Conservation (phyloP, 805 yeast genomes). For the Saccharomyces paradoxus region DNA sequence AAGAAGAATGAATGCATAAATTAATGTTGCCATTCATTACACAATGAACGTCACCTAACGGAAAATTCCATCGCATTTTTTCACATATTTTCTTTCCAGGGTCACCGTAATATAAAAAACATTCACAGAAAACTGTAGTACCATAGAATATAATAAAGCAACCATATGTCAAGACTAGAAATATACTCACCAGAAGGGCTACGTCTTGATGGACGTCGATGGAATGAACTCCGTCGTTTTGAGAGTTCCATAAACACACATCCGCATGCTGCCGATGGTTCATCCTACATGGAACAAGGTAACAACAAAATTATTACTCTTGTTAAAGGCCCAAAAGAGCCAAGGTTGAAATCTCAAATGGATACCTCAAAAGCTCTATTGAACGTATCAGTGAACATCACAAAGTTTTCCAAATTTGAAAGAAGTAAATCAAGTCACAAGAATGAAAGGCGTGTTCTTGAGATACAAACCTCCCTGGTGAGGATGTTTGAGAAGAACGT, state of each 20-base stretch:
- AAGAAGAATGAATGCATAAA: not conserved
- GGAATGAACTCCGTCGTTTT: conserved; percentile 85
- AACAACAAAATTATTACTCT: conserved; percentile 79
- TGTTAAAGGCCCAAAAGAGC: conserved; percentile 88
- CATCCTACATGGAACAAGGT: conserved; percentile 87
- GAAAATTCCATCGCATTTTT: not conserved
- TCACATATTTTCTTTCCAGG: not conserved
- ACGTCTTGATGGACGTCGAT: conserved; percentile 86
- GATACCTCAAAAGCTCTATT: conserved; percentile 48
- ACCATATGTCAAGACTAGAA: conserved; percentile 58
- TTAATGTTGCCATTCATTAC: not conserved
- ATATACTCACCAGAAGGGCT: conserved; percentile 93
- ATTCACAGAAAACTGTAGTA: not conserved
- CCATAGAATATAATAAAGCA: not conserved
- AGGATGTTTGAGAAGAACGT: conserved; percentile 70
- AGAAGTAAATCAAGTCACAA: conserved; percentile 56
- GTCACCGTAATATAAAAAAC: not conserved
- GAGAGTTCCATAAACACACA: conserved; percentile 80
- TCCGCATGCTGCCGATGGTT: conserved; percentile 82
- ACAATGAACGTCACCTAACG: not conserved
- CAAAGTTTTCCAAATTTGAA: conserved; percentile 74
- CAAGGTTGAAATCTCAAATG: conserved; percentile 45
- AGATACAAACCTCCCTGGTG: conserved; percentile 56
- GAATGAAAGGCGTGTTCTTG: conserved; percentile 63
- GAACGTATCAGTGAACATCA: conserved; percentile 57